Base-by-base conservation (phyloP, 768 basidiomycete species). In the Mycena vitilis region DNA sequence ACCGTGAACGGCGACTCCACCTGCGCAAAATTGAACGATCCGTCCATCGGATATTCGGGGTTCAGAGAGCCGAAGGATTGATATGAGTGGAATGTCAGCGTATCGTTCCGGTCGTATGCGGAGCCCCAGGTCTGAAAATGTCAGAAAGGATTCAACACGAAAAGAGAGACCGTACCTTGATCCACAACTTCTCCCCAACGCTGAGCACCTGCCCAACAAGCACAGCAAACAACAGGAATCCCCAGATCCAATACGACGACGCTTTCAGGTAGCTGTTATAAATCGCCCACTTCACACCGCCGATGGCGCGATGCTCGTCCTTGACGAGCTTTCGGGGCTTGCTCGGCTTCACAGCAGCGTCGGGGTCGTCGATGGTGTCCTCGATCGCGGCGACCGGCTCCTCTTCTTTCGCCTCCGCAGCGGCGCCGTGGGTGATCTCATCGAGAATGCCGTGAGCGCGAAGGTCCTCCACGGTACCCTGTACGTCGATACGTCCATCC, bases 261-360 rank as follows among this genome's bases (percentile, higher is more conserved):
- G 89, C 91, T 74, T 88, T 84, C 68, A 95, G 75, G 73, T 96
- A 94, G 3, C 86, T 80, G 23, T 87, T 85, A 70, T 91, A 91
- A 38, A 90, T 83, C 2, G 81, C 78, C 92, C 93, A 95, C 74
- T 93, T 94, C 42, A 96, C 95, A 44, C 91, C 89, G 1, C 95
- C 67, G 2, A 36, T 85, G 72, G 93, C 93, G 52, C 95, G 78
- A 67, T 94, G 91, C 75, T 96, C 94, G 55, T 95, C 94, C 75
- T 94, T 90, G 65, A 95, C 78, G 11, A 95, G 80, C 73, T 94
- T 92, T 45, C 89, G 80, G 0, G 92, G 90, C 69, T 89, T 92
- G 79, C 90, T 94, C 13, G 71, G 73, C 25, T 23, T 38, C 0
- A 34, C 71, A 13, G 73, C 70, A 1, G 73, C 75, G 6, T 49